Base-by-base conservation (phyloP, 2,329 filamentous ascomycete species). In the Canariomyces notabilis region DNA sequence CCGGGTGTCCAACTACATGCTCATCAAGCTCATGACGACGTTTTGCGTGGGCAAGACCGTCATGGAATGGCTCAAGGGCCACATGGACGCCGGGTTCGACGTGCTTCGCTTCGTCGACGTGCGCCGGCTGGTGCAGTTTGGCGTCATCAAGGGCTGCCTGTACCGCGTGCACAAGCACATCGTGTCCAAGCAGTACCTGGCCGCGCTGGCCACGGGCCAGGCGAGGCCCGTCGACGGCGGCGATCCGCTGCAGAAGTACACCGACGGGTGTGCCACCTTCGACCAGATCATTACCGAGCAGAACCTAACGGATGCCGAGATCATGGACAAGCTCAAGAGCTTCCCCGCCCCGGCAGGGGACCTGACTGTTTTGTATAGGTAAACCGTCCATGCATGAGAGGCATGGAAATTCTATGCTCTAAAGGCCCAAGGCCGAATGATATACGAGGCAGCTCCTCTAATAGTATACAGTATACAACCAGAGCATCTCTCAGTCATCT, bases 131-230 rank as follows among this genome's bases (percentile, higher is more conserved):
- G 88, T 97, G 53, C 94, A 95, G 49, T 98, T 97, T 60, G 93
- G 91, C 47, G 79, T 96, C 49, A 95, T 97, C 64, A 97, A 97
- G 68, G 90, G 91, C 14, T 87, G 94, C 56, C 69, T 98, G 19
- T 96, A 96, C 66, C 81, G 93, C 26, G 84, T 96, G 33, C 89
- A 97, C 69, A 94, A 93, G 64, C 94, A 94, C 62, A 86, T 89
- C 21, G 79, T 94, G 1, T 82, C 77, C 4, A 80, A 80, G 59
- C 76, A 80, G 61, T 79, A 81, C 56, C 66, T 84, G 18, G 71
- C 75, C 6, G 68, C 70, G 2, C 61, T 82, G 44, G 79, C 77
- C 1, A 75, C 75, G 32, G 78, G 77, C 2, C 70, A 76, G 58
- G 72, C 71, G 32, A 61, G 65, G 19, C 66, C 70, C 1, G 48